Percentiles rank a stretch among this genome's conserved stretches.
phyloP scores from a whole-genome alignment of 306 rosid genomes.

The Dalbergia cochinchinensis region DNA sequence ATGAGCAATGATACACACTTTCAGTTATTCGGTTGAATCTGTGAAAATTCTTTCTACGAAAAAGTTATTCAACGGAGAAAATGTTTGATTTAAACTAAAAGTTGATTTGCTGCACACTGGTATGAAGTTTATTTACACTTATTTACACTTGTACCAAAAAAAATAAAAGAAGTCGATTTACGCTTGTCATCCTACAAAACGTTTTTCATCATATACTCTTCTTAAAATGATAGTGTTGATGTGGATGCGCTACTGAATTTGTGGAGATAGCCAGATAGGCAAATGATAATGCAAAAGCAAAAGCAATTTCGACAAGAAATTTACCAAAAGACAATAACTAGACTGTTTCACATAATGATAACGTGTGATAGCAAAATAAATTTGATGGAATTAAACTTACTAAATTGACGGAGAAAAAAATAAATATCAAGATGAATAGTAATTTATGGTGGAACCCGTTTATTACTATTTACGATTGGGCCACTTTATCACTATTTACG shows the following conservation, averaged over 20 bases:
- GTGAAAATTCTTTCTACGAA: neutral
- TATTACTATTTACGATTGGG: too few species aligned
- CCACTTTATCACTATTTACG: too few species aligned
- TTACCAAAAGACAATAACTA: constrained; percentile 39
- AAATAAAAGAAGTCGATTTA: neutral
- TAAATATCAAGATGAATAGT: too few species aligned
- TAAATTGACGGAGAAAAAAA: too few species aligned
- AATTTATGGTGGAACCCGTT: too few species aligned
- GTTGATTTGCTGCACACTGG: neutral
- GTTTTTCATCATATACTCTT: neutral
- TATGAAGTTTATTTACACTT: neutral
- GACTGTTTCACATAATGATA: too few species aligned
- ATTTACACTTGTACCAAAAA: neutral
- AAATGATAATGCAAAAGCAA: constrained; percentile 34
- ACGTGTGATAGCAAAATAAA: too few species aligned
- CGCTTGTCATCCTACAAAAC: neutral
- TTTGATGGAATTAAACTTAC: too few species aligned
- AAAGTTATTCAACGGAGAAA: neutral
- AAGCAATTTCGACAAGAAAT: constrained; percentile 34
- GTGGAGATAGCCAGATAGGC: constrained; percentile 58
- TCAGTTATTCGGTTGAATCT: neutral
- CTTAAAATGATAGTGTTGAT: neutral
- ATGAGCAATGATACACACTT: neutral
- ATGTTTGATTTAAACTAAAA: neutral
- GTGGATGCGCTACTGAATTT: neutral